phyloP scores from a whole-genome alignment of 1,284 basidiomycete species.

The Fomitopsis betulina region DNA sequence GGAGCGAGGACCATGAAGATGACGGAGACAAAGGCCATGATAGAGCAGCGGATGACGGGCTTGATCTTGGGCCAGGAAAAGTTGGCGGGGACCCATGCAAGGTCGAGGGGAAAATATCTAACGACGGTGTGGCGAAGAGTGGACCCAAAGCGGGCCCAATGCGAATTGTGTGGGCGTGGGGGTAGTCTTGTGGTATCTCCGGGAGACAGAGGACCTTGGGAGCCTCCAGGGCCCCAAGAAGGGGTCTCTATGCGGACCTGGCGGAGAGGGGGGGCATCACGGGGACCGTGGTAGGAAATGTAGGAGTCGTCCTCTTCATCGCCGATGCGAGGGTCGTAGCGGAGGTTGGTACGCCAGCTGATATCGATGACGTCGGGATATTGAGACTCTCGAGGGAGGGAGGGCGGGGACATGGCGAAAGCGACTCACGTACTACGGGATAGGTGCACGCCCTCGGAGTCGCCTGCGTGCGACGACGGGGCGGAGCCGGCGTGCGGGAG shows the following conservation, averaged over 20 bases:
- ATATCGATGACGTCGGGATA: constrained; percentile 8
- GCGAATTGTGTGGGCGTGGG: neutral
- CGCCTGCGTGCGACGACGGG: neutral
- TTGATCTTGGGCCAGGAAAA: constrained; percentile 58
- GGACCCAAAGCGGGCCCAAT: neutral
- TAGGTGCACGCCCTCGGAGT: neutral
- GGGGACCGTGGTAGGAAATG: constrained; percentile 6
- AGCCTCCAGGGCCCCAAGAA: neutral
- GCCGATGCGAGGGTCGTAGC: constrained; percentile 26
- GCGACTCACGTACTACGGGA: neutral
- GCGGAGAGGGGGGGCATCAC: constrained; percentile 1
- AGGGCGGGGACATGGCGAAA: neutral
- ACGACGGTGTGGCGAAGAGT: neutral
- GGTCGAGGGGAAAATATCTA: constrained; percentile 15
- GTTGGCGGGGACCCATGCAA: constrained; percentile 57
- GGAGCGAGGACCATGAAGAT: constrained; percentile 60
- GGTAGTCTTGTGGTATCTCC: neutral
- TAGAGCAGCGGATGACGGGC: constrained; percentile 59
- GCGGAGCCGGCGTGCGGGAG: neutral
- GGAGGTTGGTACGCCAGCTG: constrained; percentile 6
- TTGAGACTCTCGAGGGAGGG: neutral
- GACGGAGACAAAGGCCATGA: constrained; percentile 60
- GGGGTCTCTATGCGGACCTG: constrained; percentile 17
- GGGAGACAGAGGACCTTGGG: neutral
- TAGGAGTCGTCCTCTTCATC: constrained; percentile 18